Base-by-base conservation (phyloP, 495 filamentous ascomycete species). In the Penicillium angulare region DNA sequence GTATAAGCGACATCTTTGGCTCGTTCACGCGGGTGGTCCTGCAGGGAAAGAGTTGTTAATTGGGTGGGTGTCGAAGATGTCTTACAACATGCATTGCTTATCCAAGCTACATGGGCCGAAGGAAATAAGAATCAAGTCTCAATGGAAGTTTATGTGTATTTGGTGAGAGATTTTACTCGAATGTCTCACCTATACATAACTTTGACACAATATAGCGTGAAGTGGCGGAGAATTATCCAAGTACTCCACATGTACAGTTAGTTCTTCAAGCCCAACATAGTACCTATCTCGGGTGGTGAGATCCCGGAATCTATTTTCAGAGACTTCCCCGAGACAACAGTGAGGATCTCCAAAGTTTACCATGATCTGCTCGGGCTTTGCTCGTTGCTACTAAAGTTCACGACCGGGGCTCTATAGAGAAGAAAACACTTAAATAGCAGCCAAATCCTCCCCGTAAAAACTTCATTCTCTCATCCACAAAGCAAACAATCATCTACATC, bases 141-240 rank as follows among this genome's bases (percentile, higher is more conserved):
- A n/a, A n/a, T n/a, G n/a, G n/a, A n/a, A n/a, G n/a, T n/a, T n/a
- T n/a, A n/a, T n/a, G n/a, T n/a, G 26, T 17, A n/a, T 6, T 4
- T 17, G 13, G 13, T 27, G 10, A 5, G n/a, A 9, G 41, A 12
- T 1, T 27, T 44, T 26, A 29, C 10, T n/a, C 26, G 13, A 24
- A 46, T 46, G 43, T 46, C 43, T 46, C 43, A 46, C 27, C 31
- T 33, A 23, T 23, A 33, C 43, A 20, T 31, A 46, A 46, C 29
- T 46, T 12, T 34, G 43, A 46, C 43, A 46, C 15, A 1, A 9
- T 4, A 8, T 8, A 29, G 15, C 43, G 13, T 18, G n/a, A 22
- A n/a, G 12, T 12, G 23, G 12, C 5, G 17, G 23, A 21, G 16
- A 13, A 13, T 46, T 8, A 46, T 33, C 31, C 10, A 41, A 21